These are phyloP conservation scores for Petunia axillaris DNA, from an alignment of 257 asterid species.

Conservation along the genomic window DNA sequence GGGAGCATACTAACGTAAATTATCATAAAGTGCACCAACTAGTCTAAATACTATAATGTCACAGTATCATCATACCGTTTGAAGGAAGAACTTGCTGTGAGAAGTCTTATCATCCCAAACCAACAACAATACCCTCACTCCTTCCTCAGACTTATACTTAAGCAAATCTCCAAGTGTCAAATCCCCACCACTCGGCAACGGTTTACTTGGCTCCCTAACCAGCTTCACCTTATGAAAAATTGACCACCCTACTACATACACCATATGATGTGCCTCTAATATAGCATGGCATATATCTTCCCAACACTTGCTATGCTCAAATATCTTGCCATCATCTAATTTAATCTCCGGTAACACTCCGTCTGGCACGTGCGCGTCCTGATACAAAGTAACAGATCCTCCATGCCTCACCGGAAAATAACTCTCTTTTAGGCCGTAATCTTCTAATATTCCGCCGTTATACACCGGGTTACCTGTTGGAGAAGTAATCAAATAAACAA, in stretches of 20 bases:
- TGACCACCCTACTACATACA: slow-evolving; percentile 80
- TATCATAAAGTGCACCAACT: slow-evolving; percentile 10
- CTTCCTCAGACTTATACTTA: slow-evolving; percentile 91
- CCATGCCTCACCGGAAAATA: slow-evolving; percentile 83
- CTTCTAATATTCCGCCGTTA: slow-evolving; percentile 45
- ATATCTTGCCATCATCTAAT: slow-evolving; percentile 45
- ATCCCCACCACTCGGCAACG: slow-evolving; percentile 83
- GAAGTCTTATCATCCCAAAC: slow-evolving; percentile 99
- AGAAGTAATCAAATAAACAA: too few relatives aligned
- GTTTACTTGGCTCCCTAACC: slow-evolving; percentile 73
- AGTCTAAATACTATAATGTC: slow-evolving; percentile 7
- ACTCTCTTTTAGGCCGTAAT: slow-evolving; percentile 58
- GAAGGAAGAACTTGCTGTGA: slow-evolving; percentile 75
- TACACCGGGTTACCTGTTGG: slow-evolving; percentile 39
- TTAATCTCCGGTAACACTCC: slow-evolving; percentile 65
- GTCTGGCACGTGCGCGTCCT: slow-evolving; percentile 77
- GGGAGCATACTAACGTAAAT: slow-evolving; percentile 18
- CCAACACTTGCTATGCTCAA: slow-evolving; percentile 68
- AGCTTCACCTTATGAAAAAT: slow-evolving; percentile 67
- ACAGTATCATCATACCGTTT: slow-evolving; percentile 55
- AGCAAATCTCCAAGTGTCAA: slow-evolving; percentile 84
- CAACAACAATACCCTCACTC: slow-evolving; percentile 86
- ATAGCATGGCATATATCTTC: slow-evolving; percentile 81
- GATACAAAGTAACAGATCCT: slow-evolving; percentile 69
- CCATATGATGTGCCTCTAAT: slow-evolving; percentile 77